Evolutionary conservation across 495 filamentous ascomycete genomes (phyloP).

Genomic region (Penicillium steckii): DNA sequence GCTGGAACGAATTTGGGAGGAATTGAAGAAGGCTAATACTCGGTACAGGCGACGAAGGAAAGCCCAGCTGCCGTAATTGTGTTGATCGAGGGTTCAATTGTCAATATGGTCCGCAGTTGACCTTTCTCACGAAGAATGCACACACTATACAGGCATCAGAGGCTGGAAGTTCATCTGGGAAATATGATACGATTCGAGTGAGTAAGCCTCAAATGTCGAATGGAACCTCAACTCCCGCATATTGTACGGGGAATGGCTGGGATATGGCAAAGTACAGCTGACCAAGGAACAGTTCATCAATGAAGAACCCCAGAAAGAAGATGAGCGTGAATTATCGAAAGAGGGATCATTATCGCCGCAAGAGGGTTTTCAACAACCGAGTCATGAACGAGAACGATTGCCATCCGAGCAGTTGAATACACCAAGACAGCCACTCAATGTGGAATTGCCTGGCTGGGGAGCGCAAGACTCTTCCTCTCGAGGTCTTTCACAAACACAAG

Average conservation of each 20-base stretch:
- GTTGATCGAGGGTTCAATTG: conserved; percentile 37
- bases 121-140: conserved; percentile 42
- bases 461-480: neutral
- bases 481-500: neutral
- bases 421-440: neutral
- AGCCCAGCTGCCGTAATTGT: conserved; percentile 43
- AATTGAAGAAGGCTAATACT: neutral
- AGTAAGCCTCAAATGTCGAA: too few relatives aligned
- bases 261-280: neutral
- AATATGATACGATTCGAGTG: conserved; percentile 29
- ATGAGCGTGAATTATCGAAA: neutral
- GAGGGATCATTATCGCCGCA: neutral
- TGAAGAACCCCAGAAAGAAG: conserved; percentile 14
- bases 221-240: too few relatives aligned
- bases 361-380: neutral
- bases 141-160: conserved; percentile 24
- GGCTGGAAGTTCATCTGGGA: conserved; percentile 5
- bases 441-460: conserved; percentile 1
- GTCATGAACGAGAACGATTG: neutral
- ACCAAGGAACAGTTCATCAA: conserved; percentile 26
- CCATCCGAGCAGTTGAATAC: neutral
- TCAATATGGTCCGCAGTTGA: conserved; percentile 38
- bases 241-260: too few relatives aligned
- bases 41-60: conserved; percentile 39
- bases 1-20: too few relatives aligned